Conservation (phyloP, 2,329 filamentous ascomycete genomes). For the Trichophyton equinum region DNA sequence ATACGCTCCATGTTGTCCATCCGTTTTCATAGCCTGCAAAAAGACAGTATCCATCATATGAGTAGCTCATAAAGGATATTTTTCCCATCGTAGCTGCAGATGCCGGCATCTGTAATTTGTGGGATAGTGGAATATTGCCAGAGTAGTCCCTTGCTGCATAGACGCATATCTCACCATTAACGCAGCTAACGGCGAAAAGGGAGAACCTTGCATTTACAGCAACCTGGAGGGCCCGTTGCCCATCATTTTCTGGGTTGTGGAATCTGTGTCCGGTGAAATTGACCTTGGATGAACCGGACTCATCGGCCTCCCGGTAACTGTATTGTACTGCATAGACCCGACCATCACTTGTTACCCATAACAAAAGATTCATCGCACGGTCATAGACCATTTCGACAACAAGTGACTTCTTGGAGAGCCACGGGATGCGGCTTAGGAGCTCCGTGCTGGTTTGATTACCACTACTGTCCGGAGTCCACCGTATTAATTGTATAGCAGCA, state of each 20-base stretch:
- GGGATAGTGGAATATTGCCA: slow-evolving; percentile 80
- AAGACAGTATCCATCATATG: slow-evolving; percentile 88
- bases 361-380: slow-evolving; percentile 86
- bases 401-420: slow-evolving; percentile 64
- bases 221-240: slow-evolving; percentile 55
- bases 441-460: slow-evolving; percentile 84
- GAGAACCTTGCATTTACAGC: slow-evolving; percentile 93
- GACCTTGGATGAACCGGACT: slow-evolving; percentile 44
- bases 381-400: slow-evolving; percentile 85
- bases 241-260: slow-evolving; percentile 53
- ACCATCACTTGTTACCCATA: slow-evolving; percentile 84
- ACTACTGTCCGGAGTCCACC: slow-evolving; percentile 74
- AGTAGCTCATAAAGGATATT: slow-evolving; percentile 68
- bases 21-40: slow-evolving; percentile 87
- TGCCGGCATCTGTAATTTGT: slow-evolving; percentile 58
- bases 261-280: slow-evolving; percentile 89
- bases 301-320: slow-evolving; percentile 28
- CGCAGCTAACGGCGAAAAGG: slow-evolving; percentile 73
- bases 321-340: slow-evolving; percentile 84
- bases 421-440: slow-evolving; percentile 72
- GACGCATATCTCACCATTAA: slow-evolving; percentile 67
- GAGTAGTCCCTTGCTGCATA: slow-evolving; percentile 89
- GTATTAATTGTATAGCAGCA: slow-evolving; percentile 89
- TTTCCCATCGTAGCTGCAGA: slow-evolving; percentile 55
- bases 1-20: slow-evolving; percentile 96